Evolutionary conservation across 805 yeast genomes (phyloP), one percentile per base, ranked within the genome.

Genomic region (Lachancea kluyveri): DNA sequence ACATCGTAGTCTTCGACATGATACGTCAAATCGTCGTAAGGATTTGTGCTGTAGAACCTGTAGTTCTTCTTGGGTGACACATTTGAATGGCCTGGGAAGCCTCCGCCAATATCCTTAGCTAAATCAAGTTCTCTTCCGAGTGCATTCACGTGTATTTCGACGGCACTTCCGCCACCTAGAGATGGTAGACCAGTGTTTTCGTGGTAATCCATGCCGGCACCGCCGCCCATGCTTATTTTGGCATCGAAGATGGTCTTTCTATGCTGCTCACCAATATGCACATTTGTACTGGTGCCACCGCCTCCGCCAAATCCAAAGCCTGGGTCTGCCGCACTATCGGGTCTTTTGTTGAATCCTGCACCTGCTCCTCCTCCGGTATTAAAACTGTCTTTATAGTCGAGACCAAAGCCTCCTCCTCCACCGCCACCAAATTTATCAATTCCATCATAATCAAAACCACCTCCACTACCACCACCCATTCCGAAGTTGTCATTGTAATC

Each of bases 41-140:
- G 33, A 28, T 56, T 54, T 4, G 61, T 53, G 29, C 55, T 50
- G 36, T 48, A 54, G 24, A 46, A 50, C 15, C 19, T 27, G 19
- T 14, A 23, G 31, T 4, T 25, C 17, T 21, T 26, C 28, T n/a
- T n/a, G n/a, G n/a, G n/a, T n/a, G n/a, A n/a, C n/a, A n/a, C n/a
- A n/a, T n/a, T n/a, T n/a, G n/a, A n/a, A n/a, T n/a, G 9, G 21
- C 16, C 13, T 17, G 30, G 12, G 9, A 23, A 13, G 15, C 18
- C 12, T 24, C 27, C 10, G n/a, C 20, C n/a, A n/a, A n/a, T 14
- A 12, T n/a, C 5, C 6, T 22, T 7, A 22, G 8, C 11, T n/a
- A 10, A 22, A 13, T 22, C 24, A 10, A 22, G 9, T n/a, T 22
- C 12, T n/a, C 11, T 22, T 6, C 24, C 24, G 7, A 22, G 12